Evolutionary conservation across 192 early-diverging fungal genomes (phyloP), one percentile per base, ranked within the genome.

Genomic region (Helicostylum pulchrum): DNA sequence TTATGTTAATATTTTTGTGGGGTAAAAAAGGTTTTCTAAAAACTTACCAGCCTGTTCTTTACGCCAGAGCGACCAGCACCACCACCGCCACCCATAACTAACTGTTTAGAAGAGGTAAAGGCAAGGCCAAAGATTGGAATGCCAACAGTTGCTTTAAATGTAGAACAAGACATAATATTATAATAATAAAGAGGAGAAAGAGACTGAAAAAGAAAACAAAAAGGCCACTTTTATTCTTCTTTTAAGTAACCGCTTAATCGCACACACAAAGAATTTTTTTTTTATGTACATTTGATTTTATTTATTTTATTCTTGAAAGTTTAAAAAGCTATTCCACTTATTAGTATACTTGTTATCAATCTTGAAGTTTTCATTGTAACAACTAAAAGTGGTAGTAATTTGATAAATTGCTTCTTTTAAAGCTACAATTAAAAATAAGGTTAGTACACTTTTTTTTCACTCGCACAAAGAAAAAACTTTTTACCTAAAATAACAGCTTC

Each of bases 71-170:
- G 79, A 12, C 85, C 83, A 7, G 87, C 62, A 1, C 95, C 95
- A 19, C 95, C 95, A n/a, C 95, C 95, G 8, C 95, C 95, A 36
- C 86, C 90, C 2, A 94, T 72, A 19, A 91, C 68, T 4, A 92
- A 53, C 52, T 89, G 72, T 68, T 85, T 82, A 19, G 65, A 62
- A 50, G 64, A 56, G 11, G 81, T 86, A 50, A 90, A 82, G 0
- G 78, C 85, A 61, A 86, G 71, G 36, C 81, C 83, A 55, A 77
- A 81, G 32, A 90, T 67, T 45, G 88, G 88, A 21, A 88, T 81
- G 11, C 86, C 86, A 39, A 80, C 76, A 15, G 76, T 64, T 42
- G 65, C 66, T 43, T 76, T 69, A 43, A 82, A 81, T 34, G 63
- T 66, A 44, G 74, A 39, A 58, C 70, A 74, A 42, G 36, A 21